phyloP scores from a whole-genome alignment of 176 grass and related monocot genomes.

The Carex cristatella region DNA sequence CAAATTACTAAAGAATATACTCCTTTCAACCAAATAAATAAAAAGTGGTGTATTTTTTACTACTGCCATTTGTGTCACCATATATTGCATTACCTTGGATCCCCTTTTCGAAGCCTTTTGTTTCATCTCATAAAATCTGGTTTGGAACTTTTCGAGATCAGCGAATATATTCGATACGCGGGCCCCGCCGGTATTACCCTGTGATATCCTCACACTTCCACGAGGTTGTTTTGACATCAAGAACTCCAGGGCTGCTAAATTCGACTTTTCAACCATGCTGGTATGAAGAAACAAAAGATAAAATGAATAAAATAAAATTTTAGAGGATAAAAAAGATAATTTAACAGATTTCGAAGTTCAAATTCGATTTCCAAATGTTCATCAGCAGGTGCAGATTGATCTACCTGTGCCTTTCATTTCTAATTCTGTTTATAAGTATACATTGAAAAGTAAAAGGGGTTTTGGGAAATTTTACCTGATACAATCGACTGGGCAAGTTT shows the following conservation, averaged over 20 bases:
- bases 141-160: constrained; percentile 69
- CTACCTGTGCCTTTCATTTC: background rate
- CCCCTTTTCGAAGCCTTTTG: constrained; percentile 47
- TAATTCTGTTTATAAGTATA: background rate
- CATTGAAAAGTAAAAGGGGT: background rate
- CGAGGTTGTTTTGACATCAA: constrained; percentile 93
- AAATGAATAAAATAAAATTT: constrained; percentile 11
- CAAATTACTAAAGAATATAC: background rate
- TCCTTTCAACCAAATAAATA: background rate
- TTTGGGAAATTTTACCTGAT: constrained; percentile 33
- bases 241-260: constrained; percentile 79
- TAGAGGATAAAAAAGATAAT: background rate
- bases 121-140: constrained; percentile 51
- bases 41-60: background rate
- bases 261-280: constrained; percentile 66
- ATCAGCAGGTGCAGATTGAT: background rate
- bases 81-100: constrained; percentile 40
- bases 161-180: constrained; percentile 61
- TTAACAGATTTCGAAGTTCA: background rate
- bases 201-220: constrained; percentile 63
- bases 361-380: background rate
- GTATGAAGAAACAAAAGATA: background rate
- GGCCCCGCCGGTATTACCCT: constrained; percentile 49
- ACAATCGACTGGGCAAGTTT: constrained; percentile 83
- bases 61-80: background rate